phyloP scores from a whole-genome alignment of 352 stramenopile genomes.

The Lagenidium sp. region DNA sequence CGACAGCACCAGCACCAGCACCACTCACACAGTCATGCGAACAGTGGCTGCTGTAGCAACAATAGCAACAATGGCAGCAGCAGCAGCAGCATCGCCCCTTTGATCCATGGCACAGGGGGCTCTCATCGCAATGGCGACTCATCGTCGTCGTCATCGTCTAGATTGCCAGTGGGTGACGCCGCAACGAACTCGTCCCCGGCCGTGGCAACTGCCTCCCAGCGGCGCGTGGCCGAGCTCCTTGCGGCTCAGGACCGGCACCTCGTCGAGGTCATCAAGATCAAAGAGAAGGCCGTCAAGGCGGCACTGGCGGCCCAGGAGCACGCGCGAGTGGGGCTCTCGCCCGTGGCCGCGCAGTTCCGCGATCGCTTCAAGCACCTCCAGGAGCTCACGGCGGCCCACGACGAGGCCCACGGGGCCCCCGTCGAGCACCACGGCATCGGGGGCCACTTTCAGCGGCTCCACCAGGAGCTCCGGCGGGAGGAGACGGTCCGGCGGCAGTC shows the following conservation, averaged over 20 bases:
- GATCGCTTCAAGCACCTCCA: conserved; percentile 60
- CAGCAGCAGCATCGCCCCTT: too few species aligned
- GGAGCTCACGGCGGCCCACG: conserved; percentile 33
- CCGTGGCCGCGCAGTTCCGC: conserved; percentile 39
- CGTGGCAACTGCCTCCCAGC: conserved; percentile 1
- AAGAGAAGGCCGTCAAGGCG: conserved; percentile 34
- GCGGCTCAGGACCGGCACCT: conserved; percentile 42
- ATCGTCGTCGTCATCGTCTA: too few species aligned
- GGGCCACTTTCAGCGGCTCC: conserved; percentile 53
- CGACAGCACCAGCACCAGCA: too few species aligned
- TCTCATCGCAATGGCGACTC: too few species aligned
- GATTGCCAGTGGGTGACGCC: too few species aligned
- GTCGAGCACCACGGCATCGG: conserved; percentile 30
- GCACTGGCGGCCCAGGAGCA: conserved; percentile 27
- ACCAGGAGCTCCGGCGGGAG: conserved; percentile 27
- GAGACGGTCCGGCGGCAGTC: conserved; percentile 8
- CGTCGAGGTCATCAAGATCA: conserved; percentile 51
- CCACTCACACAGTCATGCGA: too few species aligned
- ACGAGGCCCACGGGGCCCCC: conserved; percentile 7
- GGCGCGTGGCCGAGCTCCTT: conserved; percentile 38
- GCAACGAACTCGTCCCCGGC: too few species aligned
- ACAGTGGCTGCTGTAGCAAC: too few species aligned
- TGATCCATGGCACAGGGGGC: too few species aligned
- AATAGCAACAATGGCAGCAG: too few species aligned
- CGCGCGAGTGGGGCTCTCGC: conserved; percentile 28